phyloP scores from a whole-genome alignment of 2,329 filamentous ascomycete genomes.

The Coniochaeta ligniaria region DNA sequence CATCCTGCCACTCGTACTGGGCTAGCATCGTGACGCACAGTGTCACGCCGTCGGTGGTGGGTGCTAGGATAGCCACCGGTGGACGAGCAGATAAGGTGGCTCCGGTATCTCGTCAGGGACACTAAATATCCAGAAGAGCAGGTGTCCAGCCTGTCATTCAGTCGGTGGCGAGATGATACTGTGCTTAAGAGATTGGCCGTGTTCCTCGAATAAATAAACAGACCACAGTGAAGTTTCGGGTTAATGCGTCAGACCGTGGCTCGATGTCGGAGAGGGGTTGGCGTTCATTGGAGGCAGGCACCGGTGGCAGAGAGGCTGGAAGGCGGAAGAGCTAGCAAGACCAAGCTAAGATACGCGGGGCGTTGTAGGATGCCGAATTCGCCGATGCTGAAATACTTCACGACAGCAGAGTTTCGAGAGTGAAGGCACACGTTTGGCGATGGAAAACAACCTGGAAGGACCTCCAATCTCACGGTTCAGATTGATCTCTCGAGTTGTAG shows the following conservation, averaged over 20 bases:
- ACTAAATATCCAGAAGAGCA: background rate
- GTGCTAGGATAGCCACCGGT: background rate
- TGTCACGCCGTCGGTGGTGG: background rate
- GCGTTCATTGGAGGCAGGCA: background rate
- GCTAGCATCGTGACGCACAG: slow-evolving; percentile 26
- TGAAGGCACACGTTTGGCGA: background rate
- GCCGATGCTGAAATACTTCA: background rate
- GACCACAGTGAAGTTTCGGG: background rate
- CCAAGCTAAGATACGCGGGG: background rate
- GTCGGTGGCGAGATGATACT: background rate
- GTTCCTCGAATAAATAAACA: background rate
- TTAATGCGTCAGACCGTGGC: background rate
- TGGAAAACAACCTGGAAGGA: background rate
- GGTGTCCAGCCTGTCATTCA: background rate
- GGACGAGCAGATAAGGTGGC: background rate
- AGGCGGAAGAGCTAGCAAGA: background rate
- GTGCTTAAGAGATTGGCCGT: background rate
- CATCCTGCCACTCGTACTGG: slow-evolving; percentile 25
- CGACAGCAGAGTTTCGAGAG: background rate
- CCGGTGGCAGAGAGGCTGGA: background rate
- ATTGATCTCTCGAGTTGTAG: background rate
- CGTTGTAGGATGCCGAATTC: background rate
- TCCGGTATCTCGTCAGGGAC: background rate
- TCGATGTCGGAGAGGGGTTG: background rate
- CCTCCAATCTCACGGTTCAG: background rate